Evolutionary conservation across 2,329 filamentous ascomycete species (phyloP), one percentile per base, ranked within the genome.

Genomic region (Taxawa tesnikishii): DNA sequence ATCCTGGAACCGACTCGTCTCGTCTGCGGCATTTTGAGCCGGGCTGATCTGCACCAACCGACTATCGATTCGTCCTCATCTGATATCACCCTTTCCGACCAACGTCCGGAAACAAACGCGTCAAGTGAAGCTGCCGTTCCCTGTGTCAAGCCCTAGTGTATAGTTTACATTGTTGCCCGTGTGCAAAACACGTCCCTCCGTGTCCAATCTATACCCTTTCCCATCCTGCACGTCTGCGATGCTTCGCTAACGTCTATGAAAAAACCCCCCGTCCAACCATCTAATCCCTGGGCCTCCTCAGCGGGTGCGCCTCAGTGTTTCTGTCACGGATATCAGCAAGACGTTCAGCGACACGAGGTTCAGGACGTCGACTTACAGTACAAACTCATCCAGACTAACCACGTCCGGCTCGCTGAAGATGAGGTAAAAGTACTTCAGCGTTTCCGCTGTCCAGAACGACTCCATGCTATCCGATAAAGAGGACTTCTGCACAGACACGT

Each of bases 401-500:
- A 73, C 50, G 35, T 67, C 59, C 37, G 70, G 73, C 25, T 75
- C 70, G 18, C 62, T 62, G 46, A 77, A 79, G 6, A 75, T 62
- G 34, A 79, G 54, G 39, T 73, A 79, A 42, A 76, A 76, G 50
- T 79, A 79, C 51, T 79, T 79, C 31, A 79, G 54, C 41, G 74
- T 78, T 55, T 79, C 73, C 2, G 38, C 26, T n/a, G 36, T 38
- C 43, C 79, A 83, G 51, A 83, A 83, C 39, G 75, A 80, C 60
- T 83, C 78, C 78, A 83, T 82, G 31, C 67, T 68, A 47, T 82
- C 74, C 36, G 64, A 45, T 16, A 59, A 52, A 9, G 43, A 44
- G 4, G 33, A 32, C 14, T 37, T 10, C 58, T 54, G 26, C 60
- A 58, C 26, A 14, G 26, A 78, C 15, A 84, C 75, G 45, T 84